Percentiles rank a stretch among this genome's conserved stretches.
Conservation (phyloP, 257 asterid species). For the Solanum neorickii region DNA sequence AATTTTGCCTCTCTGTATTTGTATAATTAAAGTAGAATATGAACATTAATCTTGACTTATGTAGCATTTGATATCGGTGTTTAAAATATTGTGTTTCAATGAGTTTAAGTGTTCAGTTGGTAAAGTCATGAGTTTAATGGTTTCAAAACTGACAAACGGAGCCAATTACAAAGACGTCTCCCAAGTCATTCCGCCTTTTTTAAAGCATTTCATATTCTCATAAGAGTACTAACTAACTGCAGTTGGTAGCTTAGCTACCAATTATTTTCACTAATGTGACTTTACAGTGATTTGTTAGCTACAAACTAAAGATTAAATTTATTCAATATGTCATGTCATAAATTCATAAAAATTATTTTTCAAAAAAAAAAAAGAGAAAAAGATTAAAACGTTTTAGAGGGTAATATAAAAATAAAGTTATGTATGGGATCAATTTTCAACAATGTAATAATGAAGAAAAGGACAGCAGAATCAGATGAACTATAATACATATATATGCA, state of each 20-base stretch:
- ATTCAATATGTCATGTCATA: background rate
- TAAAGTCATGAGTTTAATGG: no score
- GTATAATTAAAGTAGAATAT: background rate
- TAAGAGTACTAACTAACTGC: no score
- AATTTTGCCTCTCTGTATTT: background rate
- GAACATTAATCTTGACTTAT: background rate
- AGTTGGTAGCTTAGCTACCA: background rate
- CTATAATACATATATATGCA: background rate
- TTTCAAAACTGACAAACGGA: no score
- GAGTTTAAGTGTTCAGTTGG: no score
- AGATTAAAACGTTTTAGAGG: background rate
- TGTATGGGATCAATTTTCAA: background rate
- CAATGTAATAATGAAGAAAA: background rate
- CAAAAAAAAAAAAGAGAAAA: background rate
- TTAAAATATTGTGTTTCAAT: no score
- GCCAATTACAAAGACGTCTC: no score
- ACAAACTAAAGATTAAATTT: background rate
- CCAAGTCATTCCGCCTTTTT: no score
- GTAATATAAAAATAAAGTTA: background rate
- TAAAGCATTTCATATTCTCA: background rate
- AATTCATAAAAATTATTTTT: background rate
- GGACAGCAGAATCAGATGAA: background rate
- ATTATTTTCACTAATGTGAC: background rate
- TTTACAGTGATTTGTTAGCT: background rate
- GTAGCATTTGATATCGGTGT: background rate